A percentile compares a stretch with the other conserved stretches of the same genome.
Conservation (phyloP, 73 alveolate species). For the Paramecium tetraurelia region DNA sequence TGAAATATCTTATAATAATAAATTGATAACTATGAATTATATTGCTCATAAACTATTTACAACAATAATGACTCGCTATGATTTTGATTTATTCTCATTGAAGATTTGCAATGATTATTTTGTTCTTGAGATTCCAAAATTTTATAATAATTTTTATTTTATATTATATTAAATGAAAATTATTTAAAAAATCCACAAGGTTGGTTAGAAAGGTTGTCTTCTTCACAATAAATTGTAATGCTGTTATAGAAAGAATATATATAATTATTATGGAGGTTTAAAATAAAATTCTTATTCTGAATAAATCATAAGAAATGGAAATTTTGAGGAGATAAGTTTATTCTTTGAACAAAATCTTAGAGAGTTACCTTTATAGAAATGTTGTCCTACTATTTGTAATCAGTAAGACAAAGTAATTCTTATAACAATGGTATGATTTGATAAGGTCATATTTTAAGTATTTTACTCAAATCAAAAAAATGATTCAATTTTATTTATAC, state of each 20-base stretch:
- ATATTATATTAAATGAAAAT: background rate
- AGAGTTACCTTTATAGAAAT: background rate
- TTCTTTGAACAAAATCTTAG: background rate
- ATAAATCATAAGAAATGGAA: background rate
- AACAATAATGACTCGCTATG: no score
- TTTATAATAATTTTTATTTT: background rate
- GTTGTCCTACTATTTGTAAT: background rate
- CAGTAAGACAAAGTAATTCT: background rate
- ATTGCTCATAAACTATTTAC: no score
- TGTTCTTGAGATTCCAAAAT: background rate
- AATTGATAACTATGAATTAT: no score
- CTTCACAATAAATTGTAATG: background rate
- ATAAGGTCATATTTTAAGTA: background rate
- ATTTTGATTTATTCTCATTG: background rate
- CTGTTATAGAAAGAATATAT: background rate
- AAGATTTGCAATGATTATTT: background rate
- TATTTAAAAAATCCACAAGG: background rate
- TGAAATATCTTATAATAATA: no score
- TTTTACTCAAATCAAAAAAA: background rate
- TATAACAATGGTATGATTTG: slow-evolving; percentile 7
- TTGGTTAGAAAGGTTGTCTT: background rate
- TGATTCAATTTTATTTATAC: background rate
- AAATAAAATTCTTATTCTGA: background rate
- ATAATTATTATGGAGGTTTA: background rate
- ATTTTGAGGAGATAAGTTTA: slow-evolving; percentile 37